Percentiles rank a stretch among this genome's conserved stretches.
phyloP scores from a whole-genome alignment of 2,329 filamentous ascomycete species.

The Penicillium sp. region DNA sequence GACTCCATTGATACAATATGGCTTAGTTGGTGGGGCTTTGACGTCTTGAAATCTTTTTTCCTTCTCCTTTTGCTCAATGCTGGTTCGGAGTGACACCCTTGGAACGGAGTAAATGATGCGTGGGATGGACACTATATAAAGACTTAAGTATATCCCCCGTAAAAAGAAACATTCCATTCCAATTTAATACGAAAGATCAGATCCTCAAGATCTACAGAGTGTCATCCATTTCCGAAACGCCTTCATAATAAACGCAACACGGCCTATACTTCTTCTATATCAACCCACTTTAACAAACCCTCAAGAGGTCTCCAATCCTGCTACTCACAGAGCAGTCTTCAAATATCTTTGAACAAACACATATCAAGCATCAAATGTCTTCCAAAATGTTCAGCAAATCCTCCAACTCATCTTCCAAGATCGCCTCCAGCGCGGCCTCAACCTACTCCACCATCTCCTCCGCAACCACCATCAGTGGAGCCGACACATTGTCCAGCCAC shows the following conservation, averaged over 20 bases:
- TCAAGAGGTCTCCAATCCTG: neutral
- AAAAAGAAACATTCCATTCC: neutral
- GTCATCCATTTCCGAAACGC: neutral
- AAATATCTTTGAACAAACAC: neutral
- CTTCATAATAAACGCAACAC: neutral
- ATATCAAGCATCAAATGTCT: neutral
- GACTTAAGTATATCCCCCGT: neutral
- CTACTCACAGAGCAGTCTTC: too few species aligned
- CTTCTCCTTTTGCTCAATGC: neutral
- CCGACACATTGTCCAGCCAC: conserved; percentile 12
- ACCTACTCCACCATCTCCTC: conserved; percentile 26
- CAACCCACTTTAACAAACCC: neutral
- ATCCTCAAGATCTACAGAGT: neutral
- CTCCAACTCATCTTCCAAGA: conserved; percentile 14
- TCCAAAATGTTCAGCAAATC: conserved; percentile 14
- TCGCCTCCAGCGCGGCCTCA: conserved; percentile 19
- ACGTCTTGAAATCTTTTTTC: neutral
- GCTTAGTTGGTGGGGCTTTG: neutral
- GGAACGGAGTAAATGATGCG: neutral
- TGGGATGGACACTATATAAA: conserved; percentile 5
- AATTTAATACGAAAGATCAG: neutral
- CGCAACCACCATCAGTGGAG: conserved; percentile 26
- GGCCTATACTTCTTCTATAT: neutral
- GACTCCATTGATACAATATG: neutral
- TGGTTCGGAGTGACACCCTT: neutral